Evolutionary conservation across 2,329 filamentous ascomycete genomes (phyloP), one percentile per base, ranked within the genome.

Genomic region (Colletotrichum godetiae): DNA sequence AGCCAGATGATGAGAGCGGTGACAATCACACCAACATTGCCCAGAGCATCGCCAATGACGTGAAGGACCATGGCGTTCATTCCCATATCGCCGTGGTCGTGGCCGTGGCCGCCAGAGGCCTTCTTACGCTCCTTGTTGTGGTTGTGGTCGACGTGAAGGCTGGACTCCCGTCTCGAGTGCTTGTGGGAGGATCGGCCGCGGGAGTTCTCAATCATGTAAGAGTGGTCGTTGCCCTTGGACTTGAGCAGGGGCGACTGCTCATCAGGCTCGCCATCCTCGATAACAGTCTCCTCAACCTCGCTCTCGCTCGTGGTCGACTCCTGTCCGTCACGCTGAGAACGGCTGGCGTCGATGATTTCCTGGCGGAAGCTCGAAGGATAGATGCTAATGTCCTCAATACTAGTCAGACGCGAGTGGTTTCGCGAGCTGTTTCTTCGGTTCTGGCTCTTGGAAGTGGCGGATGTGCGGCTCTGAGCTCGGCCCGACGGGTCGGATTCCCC

Each of bases 1-100:
- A 97, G 88, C 95, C 95, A 98, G 84, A 99, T 98, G 80, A 97
- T 88, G 46, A 97, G 88, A 5, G 94, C 95, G 5, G 94, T 94
- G 60, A 88, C 88, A 75, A 97, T 97, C 76, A 97, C 94, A 78
- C 94, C 95, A 67, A 97, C 89, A 79, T 97, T 97, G 76, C 94
- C 95, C 3, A 97, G 88, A 58, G 94, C 94, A 82, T 97, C 94
- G 55, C 95, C 94, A 75, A 97, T 88, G 56, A 94, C 92, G 78
- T 94, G 92, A 33, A 94, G 87, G 72, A 95, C 85, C 86, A 95
- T 92, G 64, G 93, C 94, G 65, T 94, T 94, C 96, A 99, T 98
- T 82, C 98, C 98, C 87, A 99, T 93, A 80, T 99, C 95, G 72
- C 87, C 92, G 81, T 97, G 95, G 75, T 86, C 94, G 81, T 97